Conservation (phyloP, 202 grass and related monocot genomes). For the Elaeis oleifera region DNA sequence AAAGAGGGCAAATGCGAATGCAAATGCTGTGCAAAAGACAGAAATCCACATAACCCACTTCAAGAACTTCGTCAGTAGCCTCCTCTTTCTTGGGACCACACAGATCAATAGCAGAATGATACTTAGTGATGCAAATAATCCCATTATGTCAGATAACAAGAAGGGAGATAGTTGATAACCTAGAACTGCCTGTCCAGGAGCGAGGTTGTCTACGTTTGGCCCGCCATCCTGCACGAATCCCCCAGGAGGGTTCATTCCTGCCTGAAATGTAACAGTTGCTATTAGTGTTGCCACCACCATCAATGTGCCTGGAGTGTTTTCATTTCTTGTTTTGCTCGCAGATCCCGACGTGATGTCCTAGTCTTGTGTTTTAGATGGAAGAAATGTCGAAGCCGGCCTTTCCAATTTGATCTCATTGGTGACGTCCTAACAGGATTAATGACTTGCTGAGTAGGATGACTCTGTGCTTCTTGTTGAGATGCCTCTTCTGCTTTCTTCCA, state of each 20-base stretch:
- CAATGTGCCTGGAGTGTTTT: neutral
- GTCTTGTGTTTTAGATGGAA: too few species aligned
- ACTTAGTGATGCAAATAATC: conserved; percentile 11
- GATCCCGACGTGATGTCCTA: too few species aligned
- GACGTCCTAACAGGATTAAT: too few species aligned
- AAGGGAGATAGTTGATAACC: too few species aligned
- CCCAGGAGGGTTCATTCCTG: conserved; percentile 4
- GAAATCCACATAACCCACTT: conserved; percentile 9
- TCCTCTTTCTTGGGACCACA: neutral
- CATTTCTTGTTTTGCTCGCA: neutral
- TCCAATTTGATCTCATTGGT: too few species aligned
- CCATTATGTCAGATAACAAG: neutral
- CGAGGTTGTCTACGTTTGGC: neutral
- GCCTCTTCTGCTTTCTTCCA: neutral
- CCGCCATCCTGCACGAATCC: neutral
- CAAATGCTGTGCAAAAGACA: conserved; percentile 7
- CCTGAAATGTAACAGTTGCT: conserved; percentile 19
- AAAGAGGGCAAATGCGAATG: neutral
- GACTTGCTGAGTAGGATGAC: too few species aligned
- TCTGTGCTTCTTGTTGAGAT: neutral
- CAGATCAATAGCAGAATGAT: conserved; percentile 6
- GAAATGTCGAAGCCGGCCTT: too few species aligned
- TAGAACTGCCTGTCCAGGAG: neutral
- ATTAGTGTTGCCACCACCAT: conserved; percentile 16
- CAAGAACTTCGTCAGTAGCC: neutral